Conservation (phyloP, 495 filamentous ascomycete genomes). For the Penicillium lividum region DNA sequence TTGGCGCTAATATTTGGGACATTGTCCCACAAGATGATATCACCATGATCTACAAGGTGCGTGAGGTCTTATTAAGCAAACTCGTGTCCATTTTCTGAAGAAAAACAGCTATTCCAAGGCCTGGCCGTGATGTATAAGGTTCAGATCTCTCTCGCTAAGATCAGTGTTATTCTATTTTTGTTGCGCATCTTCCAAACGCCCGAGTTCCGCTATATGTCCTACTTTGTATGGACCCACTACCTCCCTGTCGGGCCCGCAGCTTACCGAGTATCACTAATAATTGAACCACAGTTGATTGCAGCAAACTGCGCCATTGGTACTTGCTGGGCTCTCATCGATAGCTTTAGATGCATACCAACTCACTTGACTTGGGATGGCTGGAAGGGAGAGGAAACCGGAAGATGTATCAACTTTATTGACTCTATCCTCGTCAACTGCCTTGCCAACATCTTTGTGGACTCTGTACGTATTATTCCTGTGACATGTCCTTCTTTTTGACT, state of each 20-base stretch:
- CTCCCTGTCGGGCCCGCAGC: too few relatives aligned
- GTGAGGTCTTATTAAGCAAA: too few relatives aligned
- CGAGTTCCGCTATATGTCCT: too few relatives aligned
- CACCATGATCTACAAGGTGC: too few relatives aligned
- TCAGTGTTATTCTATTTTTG: constrained; percentile 52
- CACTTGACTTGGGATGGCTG: neutral
- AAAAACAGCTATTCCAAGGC: constrained; percentile 27
- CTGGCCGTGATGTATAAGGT: constrained; percentile 34
- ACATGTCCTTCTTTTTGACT: neutral
- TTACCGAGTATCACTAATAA: too few relatives aligned
- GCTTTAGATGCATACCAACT: too few relatives aligned
- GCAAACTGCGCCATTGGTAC: too few relatives aligned
- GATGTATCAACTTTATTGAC: neutral
- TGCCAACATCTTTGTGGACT: neutral
- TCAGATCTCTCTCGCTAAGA: constrained; percentile 47
- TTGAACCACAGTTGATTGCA: too few relatives aligned
- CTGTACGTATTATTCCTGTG: neutral
- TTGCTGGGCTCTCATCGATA: too few relatives aligned
- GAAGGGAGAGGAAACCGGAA: neutral
- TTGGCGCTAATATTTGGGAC: too few relatives aligned
- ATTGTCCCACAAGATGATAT: too few relatives aligned
- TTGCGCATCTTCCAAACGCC: constrained; percentile 10
- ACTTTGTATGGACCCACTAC: too few relatives aligned
- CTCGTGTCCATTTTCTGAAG: constrained; percentile 7
- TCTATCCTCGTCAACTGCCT: neutral